A percentile compares a stretch with the other conserved stretches of the same genome.
These are phyloP conservation scores for Hamamelis virginiana DNA, from an alignment of 164 flowering plant species.

Conservation along the genomic window DNA sequence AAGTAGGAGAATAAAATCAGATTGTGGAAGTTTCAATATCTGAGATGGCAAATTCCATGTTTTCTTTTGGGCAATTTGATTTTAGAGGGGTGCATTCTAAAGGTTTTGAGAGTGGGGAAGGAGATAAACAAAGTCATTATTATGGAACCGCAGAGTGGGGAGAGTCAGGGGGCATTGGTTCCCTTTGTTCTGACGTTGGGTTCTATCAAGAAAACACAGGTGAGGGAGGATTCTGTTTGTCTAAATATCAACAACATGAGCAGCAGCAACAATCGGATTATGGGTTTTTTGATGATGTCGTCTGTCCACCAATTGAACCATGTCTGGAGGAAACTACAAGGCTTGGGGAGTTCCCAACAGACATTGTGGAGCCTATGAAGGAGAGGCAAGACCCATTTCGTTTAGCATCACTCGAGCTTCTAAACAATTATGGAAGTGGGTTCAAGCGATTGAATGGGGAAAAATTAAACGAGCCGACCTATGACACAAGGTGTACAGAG, in stretches of 20 bases:
- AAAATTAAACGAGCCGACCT: constrained; percentile 7
- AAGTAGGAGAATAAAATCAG: neutral
- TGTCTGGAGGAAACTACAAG: constrained; percentile 15
- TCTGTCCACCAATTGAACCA: constrained; percentile 19
- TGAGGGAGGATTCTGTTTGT: constrained; percentile 5
- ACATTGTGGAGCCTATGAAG: constrained; percentile 16
- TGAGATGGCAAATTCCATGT: constrained; percentile 9
- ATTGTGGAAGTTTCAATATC: neutral
- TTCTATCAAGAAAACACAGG: constrained; percentile 12
- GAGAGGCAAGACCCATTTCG: constrained; percentile 13
- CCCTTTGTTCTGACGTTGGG: constrained; percentile 20
- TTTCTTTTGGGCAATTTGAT: constrained; percentile 14
- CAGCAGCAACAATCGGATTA: constrained; percentile 17
- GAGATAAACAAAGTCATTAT: constrained; percentile 10
- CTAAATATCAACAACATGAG: constrained; percentile 19
- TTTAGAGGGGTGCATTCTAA: constrained; percentile 15
- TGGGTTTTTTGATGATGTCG: constrained; percentile 21
- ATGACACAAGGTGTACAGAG: neutral
- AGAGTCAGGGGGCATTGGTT: constrained; percentile 6
- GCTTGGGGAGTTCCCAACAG: constrained; percentile 2
- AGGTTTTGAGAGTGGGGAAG: constrained; percentile 10
- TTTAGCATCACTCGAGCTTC: constrained; percentile 32
- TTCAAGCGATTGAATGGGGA: constrained; percentile 25
- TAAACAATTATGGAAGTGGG: constrained; percentile 28
- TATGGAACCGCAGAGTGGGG: constrained; percentile 22